Evolutionary conservation across 441 rosid species (phyloP).

Genomic region (Jatropha podagrica): DNA sequence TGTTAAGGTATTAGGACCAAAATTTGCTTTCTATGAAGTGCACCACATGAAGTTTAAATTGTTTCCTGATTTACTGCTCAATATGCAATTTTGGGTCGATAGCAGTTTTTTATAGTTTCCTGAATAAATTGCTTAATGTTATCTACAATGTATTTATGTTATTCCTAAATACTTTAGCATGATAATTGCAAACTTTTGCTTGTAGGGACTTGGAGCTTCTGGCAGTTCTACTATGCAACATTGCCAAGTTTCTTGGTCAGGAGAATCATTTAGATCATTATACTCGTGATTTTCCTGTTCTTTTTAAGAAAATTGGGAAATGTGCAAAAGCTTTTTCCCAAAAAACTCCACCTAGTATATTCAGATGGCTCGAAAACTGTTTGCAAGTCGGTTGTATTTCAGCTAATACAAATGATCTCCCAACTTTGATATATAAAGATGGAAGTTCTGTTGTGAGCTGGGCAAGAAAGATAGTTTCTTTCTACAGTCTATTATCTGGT

Average conservation of each 20-base stretch:
- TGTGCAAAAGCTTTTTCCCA: slow-evolving; percentile 37
- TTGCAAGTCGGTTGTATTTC: slow-evolving; percentile 65
- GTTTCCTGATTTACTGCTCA: background rate
- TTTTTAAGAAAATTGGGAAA: slow-evolving; percentile 44
- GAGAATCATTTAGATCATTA: slow-evolving; percentile 85
- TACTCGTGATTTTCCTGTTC: slow-evolving; percentile 89
- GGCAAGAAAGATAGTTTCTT: slow-evolving; percentile 84
- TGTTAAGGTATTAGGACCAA: background rate
- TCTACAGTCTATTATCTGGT: slow-evolving; percentile 85
- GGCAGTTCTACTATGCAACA: slow-evolving; percentile 62
- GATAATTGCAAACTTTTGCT: slow-evolving; percentile 21
- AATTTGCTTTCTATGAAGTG: background rate
- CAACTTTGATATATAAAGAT: slow-evolving; percentile 66
- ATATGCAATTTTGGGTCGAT: background rate
- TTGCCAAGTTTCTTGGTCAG: slow-evolving; percentile 78
- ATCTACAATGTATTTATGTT: background rate
- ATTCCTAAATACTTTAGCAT: slow-evolving; percentile 11
- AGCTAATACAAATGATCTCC: slow-evolving; percentile 62
- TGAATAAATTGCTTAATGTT: background rate
- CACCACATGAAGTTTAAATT: background rate
- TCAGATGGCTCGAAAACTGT: slow-evolving; percentile 91
- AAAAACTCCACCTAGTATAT: slow-evolving; percentile 76
- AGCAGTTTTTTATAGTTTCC: background rate
- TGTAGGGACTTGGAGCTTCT: slow-evolving; percentile 89
- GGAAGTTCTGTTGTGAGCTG: slow-evolving; percentile 71